Percentiles rank a stretch among this genome's conserved stretches.
These are phyloP conservation scores for Camelina sativa DNA, from an alignment of 345 rosid genomes.

Conservation along the genomic window DNA sequence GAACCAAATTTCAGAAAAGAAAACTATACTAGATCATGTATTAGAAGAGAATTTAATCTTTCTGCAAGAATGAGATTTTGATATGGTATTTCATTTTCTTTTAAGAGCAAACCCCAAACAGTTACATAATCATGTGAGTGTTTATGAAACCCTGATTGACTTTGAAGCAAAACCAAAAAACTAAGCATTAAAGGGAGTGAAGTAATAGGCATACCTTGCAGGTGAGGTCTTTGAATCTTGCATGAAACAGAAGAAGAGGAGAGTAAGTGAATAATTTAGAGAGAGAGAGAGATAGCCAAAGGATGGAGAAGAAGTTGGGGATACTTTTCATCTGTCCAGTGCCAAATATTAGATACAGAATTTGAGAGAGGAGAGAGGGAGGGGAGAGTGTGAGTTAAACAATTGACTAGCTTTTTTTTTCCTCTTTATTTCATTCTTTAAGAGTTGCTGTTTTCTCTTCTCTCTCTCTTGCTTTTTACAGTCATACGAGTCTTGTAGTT, in stretches of 20 bases:
- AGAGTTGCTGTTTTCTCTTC: conserved; percentile 31
- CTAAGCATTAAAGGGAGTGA: conserved; percentile 4
- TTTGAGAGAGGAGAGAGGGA: conserved; percentile 33
- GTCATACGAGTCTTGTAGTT: conserved; percentile 47
- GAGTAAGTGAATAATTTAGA: conserved; percentile 25
- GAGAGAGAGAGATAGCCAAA: conserved; percentile 40
- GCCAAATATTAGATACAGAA: conserved; percentile 33
- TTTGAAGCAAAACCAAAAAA: background rate
- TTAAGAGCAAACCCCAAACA: conserved; percentile 9
- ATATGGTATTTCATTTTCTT: conserved; percentile 5
- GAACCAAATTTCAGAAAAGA: background rate
- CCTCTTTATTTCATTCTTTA: conserved; percentile 54
- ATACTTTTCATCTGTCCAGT: conserved; percentile 30
- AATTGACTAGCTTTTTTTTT: conserved; percentile 45
- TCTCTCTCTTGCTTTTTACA: conserved; percentile 66
- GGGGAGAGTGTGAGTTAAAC: conserved; percentile 49
- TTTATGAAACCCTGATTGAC: background rate
- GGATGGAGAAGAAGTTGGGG: conserved; percentile 35
- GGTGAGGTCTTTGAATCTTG: conserved; percentile 77
- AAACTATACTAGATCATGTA: conserved; percentile 5
- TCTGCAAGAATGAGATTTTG: conserved; percentile 15
- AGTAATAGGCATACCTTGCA: conserved; percentile 58
- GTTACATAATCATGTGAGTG: background rate
- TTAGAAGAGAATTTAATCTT: conserved; percentile 3
- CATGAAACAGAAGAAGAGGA: conserved; percentile 55